Evolutionary conservation across 192 early-diverging fungal genomes (phyloP).

Genomic region (Rhizophagus clarus): DNA sequence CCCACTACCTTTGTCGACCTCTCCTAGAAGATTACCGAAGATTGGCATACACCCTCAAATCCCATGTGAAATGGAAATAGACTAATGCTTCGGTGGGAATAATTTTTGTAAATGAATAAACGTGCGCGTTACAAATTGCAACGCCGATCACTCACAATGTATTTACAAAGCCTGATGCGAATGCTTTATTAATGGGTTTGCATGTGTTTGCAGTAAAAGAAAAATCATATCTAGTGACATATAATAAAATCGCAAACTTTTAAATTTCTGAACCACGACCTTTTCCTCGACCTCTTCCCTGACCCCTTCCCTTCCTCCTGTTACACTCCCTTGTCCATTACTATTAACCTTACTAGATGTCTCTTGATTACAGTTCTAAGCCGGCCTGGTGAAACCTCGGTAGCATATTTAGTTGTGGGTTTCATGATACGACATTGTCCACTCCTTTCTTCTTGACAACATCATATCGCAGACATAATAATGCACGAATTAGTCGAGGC

Average conservation of each 20-base stretch:
- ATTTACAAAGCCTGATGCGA: no score
- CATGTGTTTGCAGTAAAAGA: neutral
- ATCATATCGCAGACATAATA: slow-evolving; percentile 15
- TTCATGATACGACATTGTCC: neutral
- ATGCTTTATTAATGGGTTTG: neutral
- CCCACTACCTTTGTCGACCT: no score
- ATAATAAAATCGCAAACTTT: neutral
- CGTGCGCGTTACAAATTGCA: neutral
- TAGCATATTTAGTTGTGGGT: neutral
- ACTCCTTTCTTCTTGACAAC: neutral
- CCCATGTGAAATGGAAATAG: no score
- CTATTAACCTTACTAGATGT: slow-evolving; percentile 5
- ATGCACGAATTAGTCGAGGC: neutral
- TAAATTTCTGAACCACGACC: slow-evolving; percentile 4
- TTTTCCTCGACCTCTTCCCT: neutral
- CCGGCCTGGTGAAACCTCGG: neutral
- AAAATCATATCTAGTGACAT: neutral
- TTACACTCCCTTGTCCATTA: slow-evolving; percentile 4
- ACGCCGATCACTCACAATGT: neutral
- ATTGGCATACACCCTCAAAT: no score
- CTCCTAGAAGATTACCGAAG: no score
- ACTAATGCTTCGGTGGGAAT: no score
- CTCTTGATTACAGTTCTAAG: neutral
- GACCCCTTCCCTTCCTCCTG: slow-evolving; percentile 1
- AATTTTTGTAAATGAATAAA: no score